Evolutionary conservation across 2,329 filamentous ascomycete species (phyloP), one percentile per base, ranked within the genome.

Genomic region (Xylaria sp.): DNA sequence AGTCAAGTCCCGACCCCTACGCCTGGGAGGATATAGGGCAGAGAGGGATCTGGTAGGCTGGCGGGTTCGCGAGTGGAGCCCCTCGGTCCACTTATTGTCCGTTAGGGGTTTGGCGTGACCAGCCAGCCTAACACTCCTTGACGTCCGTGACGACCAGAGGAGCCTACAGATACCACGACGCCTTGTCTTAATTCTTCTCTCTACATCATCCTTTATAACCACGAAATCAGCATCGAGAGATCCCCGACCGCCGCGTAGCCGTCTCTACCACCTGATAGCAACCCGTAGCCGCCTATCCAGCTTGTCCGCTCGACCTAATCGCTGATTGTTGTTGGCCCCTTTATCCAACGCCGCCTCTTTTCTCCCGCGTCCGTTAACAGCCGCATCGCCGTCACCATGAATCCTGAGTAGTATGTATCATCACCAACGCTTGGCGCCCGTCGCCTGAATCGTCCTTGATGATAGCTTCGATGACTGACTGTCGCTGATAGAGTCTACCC

Each of bases 331-430:
- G 13, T 51, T 33, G 3, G 44, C 52, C 58, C 40, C 58, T 59
- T 54, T 21, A 31, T 54, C 52, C 15, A 44, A 51, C 44, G 31
- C 38, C 35, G 31, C 52, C 54, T 66, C 61, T 48, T 64, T 54
- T 54, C 63, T 54, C 59, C 63, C 68, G 59, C 29, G 49, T 60
- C 47, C 29, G 9, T 64, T 58, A 55, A 69, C 65, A 67, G 65
- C 64, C 66, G 65, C 70, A 70, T 67, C 58, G 63, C 67, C 76
- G 75, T 78, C 84, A 91, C 73, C 77, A 95, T 95, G 91, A 95
- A 95, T 85, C 91, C 91, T 77, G 91, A 95, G 91, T 95, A 86
- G 91, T 95, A 88, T 77, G 90, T 88, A 73, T 67, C 63, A 67
- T 68, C 58, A 67, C 54, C 65, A 65, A 67, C 65, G 63, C 57